Base-by-base conservation (phyloP, 257 asterid genomes). In the Solanum tacnaense region DNA sequence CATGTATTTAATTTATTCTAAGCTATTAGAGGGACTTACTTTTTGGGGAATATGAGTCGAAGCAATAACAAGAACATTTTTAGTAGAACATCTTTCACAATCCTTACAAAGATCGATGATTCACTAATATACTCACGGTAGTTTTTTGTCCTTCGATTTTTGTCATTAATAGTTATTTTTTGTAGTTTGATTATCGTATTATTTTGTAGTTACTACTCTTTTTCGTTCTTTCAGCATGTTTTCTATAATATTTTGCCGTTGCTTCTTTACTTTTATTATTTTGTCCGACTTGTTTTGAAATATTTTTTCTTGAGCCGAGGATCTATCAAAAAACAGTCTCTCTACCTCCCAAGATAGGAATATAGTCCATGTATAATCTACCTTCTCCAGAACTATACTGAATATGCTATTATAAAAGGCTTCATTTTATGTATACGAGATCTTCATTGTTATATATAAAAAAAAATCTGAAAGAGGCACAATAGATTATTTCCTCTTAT, bases 361-460 rank as follows among this genome's bases (percentile, higher is more conserved):
- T 67, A 67, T 0, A 6, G 0, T 25, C 9, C 1, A 0, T 1
- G 9, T 27, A 13, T 0, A 27, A 56, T 56, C 21, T 27, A 12
- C 32, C 3, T 1, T 10, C 31, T 2, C 8, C 4, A 0, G 1
- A 27, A 27, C 15, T 68, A 68, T 4, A 68, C 0, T 13, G 1
- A 12, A 6, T 67, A 27, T 67, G 4, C 31, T 29, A 68, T 29
- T 27, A 68, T 1, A 13, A 0, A 3, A 29, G 1, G 0, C 10
- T 13, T 68, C 75, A 3, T 6, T 6, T 13, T 29, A 20, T 29
- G 18, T 3, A 3, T 13, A 68, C 0, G 0, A 65, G 31, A 65
- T 62, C 15, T 62, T 62, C 1, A 62, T 23, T n/a, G 2, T 62
- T 62, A 23, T 0, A n/a, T 0, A 52, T 15, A 49, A 21, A 23